A percentile compares a stretch with the other conserved stretches of the same genome.
These are phyloP conservation scores for Hamamelis virginiana DNA, from an alignment of 164 flowering plant genomes.

Conservation along the genomic window DNA sequence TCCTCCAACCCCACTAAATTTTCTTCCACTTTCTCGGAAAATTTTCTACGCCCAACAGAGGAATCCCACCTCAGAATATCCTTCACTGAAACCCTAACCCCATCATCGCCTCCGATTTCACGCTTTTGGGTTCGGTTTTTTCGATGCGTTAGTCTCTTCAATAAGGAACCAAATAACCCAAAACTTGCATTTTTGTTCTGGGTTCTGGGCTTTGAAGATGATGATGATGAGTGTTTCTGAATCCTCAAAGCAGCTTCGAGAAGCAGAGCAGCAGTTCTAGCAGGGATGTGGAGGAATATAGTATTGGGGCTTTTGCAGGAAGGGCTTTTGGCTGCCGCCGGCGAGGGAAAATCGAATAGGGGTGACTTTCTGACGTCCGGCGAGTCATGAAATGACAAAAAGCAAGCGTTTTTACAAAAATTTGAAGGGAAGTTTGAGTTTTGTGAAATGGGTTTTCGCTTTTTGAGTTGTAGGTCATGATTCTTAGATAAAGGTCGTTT, in stretches of 20 bases:
- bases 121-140: constrained; percentile 22
- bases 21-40: background rate
- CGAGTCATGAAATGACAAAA: constrained; percentile 45
- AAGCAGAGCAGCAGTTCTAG: constrained; percentile 61
- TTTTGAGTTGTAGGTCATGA: constrained; percentile 36
- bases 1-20: constrained; percentile 7
- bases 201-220: constrained; percentile 28
- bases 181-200: constrained; percentile 31
- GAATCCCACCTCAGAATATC: constrained; percentile 38
- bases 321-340: constrained; percentile 43
- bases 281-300: constrained; percentile 60
- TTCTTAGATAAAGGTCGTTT: constrained; percentile 23
- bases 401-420: constrained; percentile 55
- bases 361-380: constrained; percentile 58
- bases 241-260: constrained; percentile 71
- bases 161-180: constrained; percentile 59
- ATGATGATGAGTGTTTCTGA: constrained; percentile 45
- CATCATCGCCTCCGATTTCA: constrained; percentile 16
- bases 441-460: constrained; percentile 38
- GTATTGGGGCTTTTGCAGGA: constrained; percentile 32
- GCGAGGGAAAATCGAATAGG: constrained; percentile 37
- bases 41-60: constrained; percentile 13
- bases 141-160: constrained; percentile 43
- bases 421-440: constrained; percentile 19
- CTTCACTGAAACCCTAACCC: constrained; percentile 26